These are phyloP conservation scores for Candida freyschussii DNA, from an alignment of 1,139 yeast genomes.

Conservation along the genomic window DNA sequence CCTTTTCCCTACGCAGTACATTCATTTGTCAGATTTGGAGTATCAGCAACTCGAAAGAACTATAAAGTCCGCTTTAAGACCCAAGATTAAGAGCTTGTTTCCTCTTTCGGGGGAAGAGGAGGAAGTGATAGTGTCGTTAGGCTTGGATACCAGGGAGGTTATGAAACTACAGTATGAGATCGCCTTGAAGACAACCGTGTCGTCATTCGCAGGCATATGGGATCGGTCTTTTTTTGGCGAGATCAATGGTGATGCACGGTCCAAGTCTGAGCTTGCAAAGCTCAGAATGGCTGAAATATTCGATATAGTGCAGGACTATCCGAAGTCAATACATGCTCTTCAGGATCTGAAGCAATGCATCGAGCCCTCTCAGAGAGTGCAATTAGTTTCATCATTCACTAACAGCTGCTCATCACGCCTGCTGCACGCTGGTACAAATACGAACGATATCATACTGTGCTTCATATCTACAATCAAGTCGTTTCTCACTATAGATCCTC, in stretches of 20 bases:
- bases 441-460: constrained; percentile 63
- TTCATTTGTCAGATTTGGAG: constrained; percentile 15
- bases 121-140: constrained; percentile 15
- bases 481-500: constrained; percentile 76
- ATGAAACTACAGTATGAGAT: constrained; percentile 10
- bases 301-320: constrained; percentile 55
- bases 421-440: constrained; percentile 79
- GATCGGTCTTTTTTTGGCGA: constrained; percentile 14
- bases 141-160: constrained; percentile 17
- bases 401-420: constrained; percentile 44
- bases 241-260: constrained; percentile 29
- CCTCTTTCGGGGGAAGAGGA: constrained; percentile 9
- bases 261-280: constrained; percentile 39
- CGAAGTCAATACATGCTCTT: constrained; percentile 54
- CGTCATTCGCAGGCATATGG: constrained; percentile 17
- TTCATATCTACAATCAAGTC: constrained; percentile 72
- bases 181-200: constrained; percentile 4
- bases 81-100: constrained; percentile 6
- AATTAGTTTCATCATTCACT: constrained; percentile 44
- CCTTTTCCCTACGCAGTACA: constrained; percentile 18
- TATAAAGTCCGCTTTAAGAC: constrained; percentile 16
- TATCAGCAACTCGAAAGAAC: constrained; percentile 15
- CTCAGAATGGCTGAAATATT: constrained; percentile 61
- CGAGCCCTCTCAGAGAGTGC: constrained; percentile 23
- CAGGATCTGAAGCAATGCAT: constrained; percentile 57